Base-by-base conservation (phyloP, 2,329 filamentous ascomycete genomes). In the Fusarium goolgardi region DNA sequence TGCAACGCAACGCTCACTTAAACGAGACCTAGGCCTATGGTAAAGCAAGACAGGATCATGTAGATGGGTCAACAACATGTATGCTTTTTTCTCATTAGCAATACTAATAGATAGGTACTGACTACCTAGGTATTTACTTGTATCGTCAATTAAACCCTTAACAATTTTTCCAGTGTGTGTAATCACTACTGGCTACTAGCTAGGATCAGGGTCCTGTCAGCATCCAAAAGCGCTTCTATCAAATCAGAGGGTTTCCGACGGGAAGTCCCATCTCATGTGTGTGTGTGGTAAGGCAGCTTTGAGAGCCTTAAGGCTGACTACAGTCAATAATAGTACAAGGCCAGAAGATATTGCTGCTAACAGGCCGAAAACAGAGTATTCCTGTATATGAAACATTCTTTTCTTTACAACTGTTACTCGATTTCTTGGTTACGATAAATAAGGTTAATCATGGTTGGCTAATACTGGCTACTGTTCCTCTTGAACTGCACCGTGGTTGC, bases 291-390 rank as follows among this genome's bases (percentile, higher is more conserved):
- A 69, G 65, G 65, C 65, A 67, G 56, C 53, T 49, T 69, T 27
- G 41, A 46, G 44, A 29, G 43, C 41, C 35, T 55, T 55, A 49
- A 69, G 65, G 65, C 65, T 69, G 65, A 69, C 65, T 63, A 45
- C 41, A 55, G 43, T 40, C 20, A 29, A 37, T 41, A 29, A 49
- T 18, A 31, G 11, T 31, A 49, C 13, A 39, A 40, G 32, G 21
- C 21, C n/a, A 51, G 13, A 25, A 27, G 6, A 29, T 16, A 40
- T 9, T 12, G 34, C 9, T 29, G 10, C 16, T 21, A 31, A 18
- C n/a, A 43, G 31, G 39, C 27, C 25, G 18, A 31, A 32, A 41
- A 46, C 44, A 21, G 13, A 13, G 23, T 34, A 29, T 29, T 18
- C 9, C 7, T 16, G 35, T 49, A 20, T 20, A 49, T 34, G 20